Base-by-base conservation (phyloP, 768 basidiomycete species). In the Mycena rebaudengoi region DNA sequence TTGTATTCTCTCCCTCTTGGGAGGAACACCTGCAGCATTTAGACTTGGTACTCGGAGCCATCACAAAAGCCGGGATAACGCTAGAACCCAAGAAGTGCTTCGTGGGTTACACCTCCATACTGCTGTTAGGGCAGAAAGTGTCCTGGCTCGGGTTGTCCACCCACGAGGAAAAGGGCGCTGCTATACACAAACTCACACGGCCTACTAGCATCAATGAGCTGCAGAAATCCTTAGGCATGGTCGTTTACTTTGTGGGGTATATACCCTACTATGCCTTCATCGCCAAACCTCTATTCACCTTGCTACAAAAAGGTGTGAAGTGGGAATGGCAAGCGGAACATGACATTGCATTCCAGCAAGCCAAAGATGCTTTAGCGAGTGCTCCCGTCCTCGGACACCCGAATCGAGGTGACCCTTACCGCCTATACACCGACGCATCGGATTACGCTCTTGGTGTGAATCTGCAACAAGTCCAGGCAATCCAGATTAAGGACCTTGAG, bases 211-310 rank as follows among this genome's bases (percentile, higher is more conserved):
- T 70, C 18, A 28, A 48, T 2, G 65, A 68, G 11, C 45, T 74
- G 21, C 69, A 70, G 35, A 70, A 56, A 6, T 74, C 71, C 59
- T 49, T 75, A 5, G 72, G 74, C 8, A 73, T 68, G 71, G 67
- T 69, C 4, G 71, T 74, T 0, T 76, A 75, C 43, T 76, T 75
- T 52, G 52, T 70, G 1, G 39, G 55, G 1, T 76, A 70, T 55
- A 74, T 76, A 23, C 69, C 71, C 2, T 74, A 45, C 43, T 75
- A 74, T 53, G 65, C 73, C 8, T 65, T 54, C 39, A 72, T 74
- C 13, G 75, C 68, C 0, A 28, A 61, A 0, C 74, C 74, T 4
- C 59, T 75, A 4, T 75, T 75, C 40, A 16, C 32, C 1, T 54
- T 76, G 1, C 44, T 71, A 11, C 60, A 68, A 29, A 76, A 76